Conservation (phyloP, 2,329 filamentous ascomycete genomes). For the Teratosphaeria pseudoeucalypti region DNA sequence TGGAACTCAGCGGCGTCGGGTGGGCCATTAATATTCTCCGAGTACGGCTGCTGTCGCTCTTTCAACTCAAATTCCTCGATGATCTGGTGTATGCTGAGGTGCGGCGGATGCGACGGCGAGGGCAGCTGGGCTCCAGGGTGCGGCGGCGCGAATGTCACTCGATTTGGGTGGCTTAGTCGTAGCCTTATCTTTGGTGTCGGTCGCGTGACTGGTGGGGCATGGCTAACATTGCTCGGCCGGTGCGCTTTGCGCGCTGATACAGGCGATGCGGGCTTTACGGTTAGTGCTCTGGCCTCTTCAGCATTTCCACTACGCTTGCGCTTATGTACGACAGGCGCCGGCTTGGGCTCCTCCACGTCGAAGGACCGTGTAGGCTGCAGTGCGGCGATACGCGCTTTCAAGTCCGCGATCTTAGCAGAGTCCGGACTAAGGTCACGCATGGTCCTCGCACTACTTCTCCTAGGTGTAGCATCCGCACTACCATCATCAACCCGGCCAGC, state of each 20-base stretch:
- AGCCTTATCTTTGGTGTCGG: constrained; percentile 22
- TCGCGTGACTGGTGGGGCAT: constrained; percentile 10
- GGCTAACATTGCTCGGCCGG: constrained; percentile 7
- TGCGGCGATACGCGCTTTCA: constrained; percentile 22
- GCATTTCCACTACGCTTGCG: constrained; percentile 12
- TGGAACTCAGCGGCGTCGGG: constrained; percentile 17
- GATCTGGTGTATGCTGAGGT: constrained; percentile 20
- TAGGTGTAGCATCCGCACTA: background rate
- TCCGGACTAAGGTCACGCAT: constrained; percentile 8
- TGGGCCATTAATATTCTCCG: constrained; percentile 22
- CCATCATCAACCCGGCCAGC: background rate
- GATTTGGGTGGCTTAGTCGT: constrained; percentile 11
- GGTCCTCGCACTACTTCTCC: background rate
- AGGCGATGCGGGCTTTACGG: constrained; percentile 8
- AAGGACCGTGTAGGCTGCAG: constrained; percentile 19
- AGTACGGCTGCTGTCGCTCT: constrained; percentile 24
- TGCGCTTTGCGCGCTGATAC: constrained; percentile 11
- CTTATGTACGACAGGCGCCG: constrained; percentile 9
- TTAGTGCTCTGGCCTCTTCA: background rate
- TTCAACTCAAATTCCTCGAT: constrained; percentile 24
- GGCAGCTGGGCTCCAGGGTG: constrained; percentile 22
- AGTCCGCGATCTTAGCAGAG: constrained; percentile 14
- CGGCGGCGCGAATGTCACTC: constrained; percentile 15
- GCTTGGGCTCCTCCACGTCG: constrained; percentile 3
- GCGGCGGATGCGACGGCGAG: constrained; percentile 19